A percentile compares a stretch with the other conserved stretches of the same genome.
Conservation (phyloP, 371 early-diverging fungal genomes). For the Mucor lusitanicus region DNA sequence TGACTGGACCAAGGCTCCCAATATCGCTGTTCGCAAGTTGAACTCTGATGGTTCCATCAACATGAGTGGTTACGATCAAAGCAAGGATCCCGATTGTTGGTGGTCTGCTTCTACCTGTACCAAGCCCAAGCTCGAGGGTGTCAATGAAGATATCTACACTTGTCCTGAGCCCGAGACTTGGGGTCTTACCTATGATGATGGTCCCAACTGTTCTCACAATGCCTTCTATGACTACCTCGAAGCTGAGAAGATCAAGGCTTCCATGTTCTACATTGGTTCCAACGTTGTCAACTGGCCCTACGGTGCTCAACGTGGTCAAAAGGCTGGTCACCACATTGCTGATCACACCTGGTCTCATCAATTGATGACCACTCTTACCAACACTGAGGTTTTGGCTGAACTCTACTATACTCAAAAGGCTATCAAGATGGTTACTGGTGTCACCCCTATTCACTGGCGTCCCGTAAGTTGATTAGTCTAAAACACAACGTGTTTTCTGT, state of each 20-base stretch:
- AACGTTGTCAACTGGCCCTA: conserved; percentile 62
- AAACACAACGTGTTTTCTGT: neutral
- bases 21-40: conserved; percentile 33
- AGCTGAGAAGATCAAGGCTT: conserved; percentile 55
- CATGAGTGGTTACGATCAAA: conserved; percentile 30
- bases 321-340: conserved; percentile 71
- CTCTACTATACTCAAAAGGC: conserved; percentile 70
- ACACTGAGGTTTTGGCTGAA: conserved; percentile 73
- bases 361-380: conserved; percentile 65
- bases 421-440: conserved; percentile 58
- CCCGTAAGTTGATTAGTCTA: conserved; percentile 33
- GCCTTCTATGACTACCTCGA: conserved; percentile 48
- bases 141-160: conserved; percentile 48
- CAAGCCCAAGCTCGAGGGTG: conserved; percentile 33
- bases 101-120: conserved; percentile 52
- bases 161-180: conserved; percentile 59
- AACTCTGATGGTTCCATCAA: conserved; percentile 33
- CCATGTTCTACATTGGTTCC: conserved; percentile 74
- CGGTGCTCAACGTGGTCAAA: conserved; percentile 53
- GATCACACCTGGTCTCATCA: conserved; percentile 76
- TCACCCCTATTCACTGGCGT: conserved; percentile 53
- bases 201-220: conserved; percentile 62
- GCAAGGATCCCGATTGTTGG: conserved; percentile 55
- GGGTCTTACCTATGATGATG: conserved; percentile 71
- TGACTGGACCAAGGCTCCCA: conserved; percentile 48